Evolutionary conservation across 805 yeast species (phyloP), one percentile per base, ranked within the genome.

Genomic region (Metschnikowia kunwiensis): DNA sequence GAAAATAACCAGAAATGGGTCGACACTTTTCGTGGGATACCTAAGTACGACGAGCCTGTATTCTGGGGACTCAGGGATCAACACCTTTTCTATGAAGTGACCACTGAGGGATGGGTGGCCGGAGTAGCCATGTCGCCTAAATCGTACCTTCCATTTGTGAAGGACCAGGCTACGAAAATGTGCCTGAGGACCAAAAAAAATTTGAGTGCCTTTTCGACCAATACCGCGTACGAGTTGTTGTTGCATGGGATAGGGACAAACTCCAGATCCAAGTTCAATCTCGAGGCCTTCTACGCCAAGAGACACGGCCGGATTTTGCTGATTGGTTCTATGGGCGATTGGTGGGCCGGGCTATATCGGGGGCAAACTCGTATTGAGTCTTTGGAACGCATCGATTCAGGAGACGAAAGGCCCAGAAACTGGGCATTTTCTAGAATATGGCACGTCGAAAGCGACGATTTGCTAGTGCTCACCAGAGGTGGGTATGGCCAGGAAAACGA

Each of bases 301-400:
- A 32, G 19, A 25, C 12, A 24, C 6, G 35, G 16, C 2, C 4
- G 5, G 7, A 7, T 17, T 15, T 19, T 32, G 11, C 24, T 17
- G n/a, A 16, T 32, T n/a, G 28, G 27, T 8, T 19, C 20, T 11
- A 32, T 19, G 9, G 35, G 35, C 9, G 5, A 17, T 5, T 32
- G 35, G 35, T 32, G 35, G 35, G 35, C 24, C 11, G 35, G 29
- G 4, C 7, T 32, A 4, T 32, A n/a, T 9, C 28, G 35, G 7
- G 15, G n/a, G 5, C 29, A 29, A 4, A 12, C n/a, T 11, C 29
- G 16, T 11, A 5, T 32, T 5, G n/a, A 24, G n/a, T 17, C 29
- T 3, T 24, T 16, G 3, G 21, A 12, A 6, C n/a, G 7, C 4
- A 8, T 24, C n/a, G 5, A 8, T n/a, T 16, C n/a, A 7, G 35